Evolutionary conservation across 2,329 filamentous ascomycete genomes (phyloP).

Genomic region (Pleoardoris graminearum): DNA sequence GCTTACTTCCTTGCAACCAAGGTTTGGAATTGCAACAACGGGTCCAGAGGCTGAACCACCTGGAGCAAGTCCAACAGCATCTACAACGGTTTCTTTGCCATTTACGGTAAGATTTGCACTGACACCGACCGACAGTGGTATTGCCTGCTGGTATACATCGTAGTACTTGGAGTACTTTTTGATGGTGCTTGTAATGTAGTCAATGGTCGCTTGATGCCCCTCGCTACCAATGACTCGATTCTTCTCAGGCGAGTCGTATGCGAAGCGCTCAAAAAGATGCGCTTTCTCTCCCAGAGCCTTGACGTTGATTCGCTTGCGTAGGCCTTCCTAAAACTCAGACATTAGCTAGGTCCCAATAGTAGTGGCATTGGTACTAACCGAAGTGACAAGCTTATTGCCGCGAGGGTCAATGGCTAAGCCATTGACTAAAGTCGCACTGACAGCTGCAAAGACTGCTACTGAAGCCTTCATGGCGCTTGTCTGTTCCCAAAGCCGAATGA

Average conservation of each 20-base stretch:
- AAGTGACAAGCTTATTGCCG: slow-evolving; percentile 28
- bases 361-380: slow-evolving; percentile 16
- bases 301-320: slow-evolving; percentile 29
- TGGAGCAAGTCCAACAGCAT: slow-evolving; percentile 35
- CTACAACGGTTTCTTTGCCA: slow-evolving; percentile 32
- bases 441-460: slow-evolving; percentile 27
- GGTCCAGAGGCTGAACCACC: slow-evolving; percentile 35
- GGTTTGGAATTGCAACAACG: slow-evolving; percentile 37
- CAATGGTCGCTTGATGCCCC: slow-evolving; percentile 47
- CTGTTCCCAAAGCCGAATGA: slow-evolving; percentile 9
- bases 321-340: slow-evolving; percentile 20
- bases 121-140: slow-evolving; percentile 26
- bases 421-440: slow-evolving; percentile 21
- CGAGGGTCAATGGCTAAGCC: slow-evolving; percentile 29
- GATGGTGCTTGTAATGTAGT: slow-evolving; percentile 41
- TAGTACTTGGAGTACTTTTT: slow-evolving; percentile 43
- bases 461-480: slow-evolving; percentile 24
- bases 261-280: slow-evolving; percentile 42
- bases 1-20: slow-evolving; percentile 41
- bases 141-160: slow-evolving; percentile 38
- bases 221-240: slow-evolving; percentile 48
- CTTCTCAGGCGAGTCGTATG: slow-evolving; percentile 44
- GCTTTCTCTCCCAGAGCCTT: slow-evolving; percentile 36
- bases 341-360: not conserved
- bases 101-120: slow-evolving; percentile 36